Evolutionary conservation across 1,284 basidiomycete genomes (phyloP).

Genomic region (Peniophora sp.): DNA sequence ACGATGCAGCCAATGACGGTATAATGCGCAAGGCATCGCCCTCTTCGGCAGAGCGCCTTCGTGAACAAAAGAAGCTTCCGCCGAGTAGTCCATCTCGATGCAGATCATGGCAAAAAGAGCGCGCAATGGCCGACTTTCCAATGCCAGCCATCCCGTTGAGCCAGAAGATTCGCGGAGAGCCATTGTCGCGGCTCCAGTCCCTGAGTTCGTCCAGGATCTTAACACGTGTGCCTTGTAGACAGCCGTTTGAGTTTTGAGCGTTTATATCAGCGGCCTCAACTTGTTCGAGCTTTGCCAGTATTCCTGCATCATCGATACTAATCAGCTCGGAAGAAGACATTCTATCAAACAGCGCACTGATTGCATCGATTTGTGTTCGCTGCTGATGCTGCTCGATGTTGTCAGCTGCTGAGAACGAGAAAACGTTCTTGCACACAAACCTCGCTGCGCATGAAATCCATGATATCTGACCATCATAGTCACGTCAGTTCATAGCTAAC

Average conservation of each 20-base stretch:
- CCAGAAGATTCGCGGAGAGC: conserved; percentile 13
- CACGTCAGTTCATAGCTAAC: too few relatives aligned
- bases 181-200: conserved; percentile 6
- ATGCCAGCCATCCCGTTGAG: conserved; percentile 17
- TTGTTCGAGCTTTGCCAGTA: neutral
- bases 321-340: too few relatives aligned
- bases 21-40: too few relatives aligned
- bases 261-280: too few relatives aligned
- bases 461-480: neutral
- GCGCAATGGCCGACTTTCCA: conserved; percentile 16
- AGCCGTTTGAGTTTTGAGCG: neutral
- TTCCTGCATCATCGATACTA: neutral
- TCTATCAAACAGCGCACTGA: too few relatives aligned
- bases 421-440: too few relatives aligned
- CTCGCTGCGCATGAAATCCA: neutral
- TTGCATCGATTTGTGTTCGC: too few relatives aligned
- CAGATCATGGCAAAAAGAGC: conserved; percentile 7
- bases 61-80: conserved; percentile 15
- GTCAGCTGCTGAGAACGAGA: too few relatives aligned
- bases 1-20: too few relatives aligned
- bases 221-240: conserved; percentile 10
- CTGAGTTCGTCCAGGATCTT: conserved; percentile 8
- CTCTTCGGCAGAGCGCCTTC: neutral
- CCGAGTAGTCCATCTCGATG: conserved; percentile 9
- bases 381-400: too few relatives aligned